Evolutionary conservation across 2,329 filamentous ascomycete species (phyloP).

Genomic region (Arachnopeziza araneosa): DNA sequence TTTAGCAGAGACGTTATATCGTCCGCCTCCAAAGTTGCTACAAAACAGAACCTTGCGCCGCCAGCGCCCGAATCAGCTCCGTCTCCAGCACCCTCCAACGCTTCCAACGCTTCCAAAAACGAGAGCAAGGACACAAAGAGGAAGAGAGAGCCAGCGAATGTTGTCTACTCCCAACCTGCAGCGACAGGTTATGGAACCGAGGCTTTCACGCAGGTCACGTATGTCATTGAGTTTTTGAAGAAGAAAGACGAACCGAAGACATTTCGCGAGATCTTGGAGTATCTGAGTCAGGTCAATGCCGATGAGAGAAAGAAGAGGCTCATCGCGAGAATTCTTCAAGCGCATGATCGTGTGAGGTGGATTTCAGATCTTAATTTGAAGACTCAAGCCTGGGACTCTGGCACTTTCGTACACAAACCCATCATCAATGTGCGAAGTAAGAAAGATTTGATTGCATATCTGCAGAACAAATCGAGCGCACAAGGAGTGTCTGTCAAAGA

Average conservation of each 20-base stretch:
- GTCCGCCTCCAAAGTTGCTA: constrained; percentile 56
- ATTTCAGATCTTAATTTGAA: constrained; percentile 53
- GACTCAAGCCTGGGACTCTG: constrained; percentile 59
- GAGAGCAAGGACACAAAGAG: constrained; percentile 59
- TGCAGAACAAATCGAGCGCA: constrained; percentile 77
- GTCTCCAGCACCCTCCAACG: constrained; percentile 56
- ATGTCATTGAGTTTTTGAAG: constrained; percentile 78
- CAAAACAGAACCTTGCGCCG: constrained; percentile 44
- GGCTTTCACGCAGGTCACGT: constrained; percentile 82
- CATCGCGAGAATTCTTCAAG: constrained; percentile 63
- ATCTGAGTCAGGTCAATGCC: constrained; percentile 65
- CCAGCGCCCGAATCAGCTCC: constrained; percentile 49
- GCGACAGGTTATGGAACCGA: constrained; percentile 72
- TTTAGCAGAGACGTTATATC: constrained; percentile 58
- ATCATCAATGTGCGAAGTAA: constrained; percentile 76
- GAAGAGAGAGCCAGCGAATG: constrained; percentile 49
- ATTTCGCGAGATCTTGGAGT: constrained; percentile 72
- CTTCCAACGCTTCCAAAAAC: constrained; percentile 44
- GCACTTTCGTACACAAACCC: constrained; percentile 78
- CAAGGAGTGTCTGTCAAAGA: constrained; percentile 81
- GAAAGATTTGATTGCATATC: constrained; percentile 70
- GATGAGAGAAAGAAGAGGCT: constrained; percentile 56
- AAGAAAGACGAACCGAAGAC: constrained; percentile 63
- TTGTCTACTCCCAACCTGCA: constrained; percentile 72
- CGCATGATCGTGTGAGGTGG: constrained; percentile 55